phyloP scores from a whole-genome alignment of 2,329 filamentous ascomycete species.

The Waltergamsia citrina region DNA sequence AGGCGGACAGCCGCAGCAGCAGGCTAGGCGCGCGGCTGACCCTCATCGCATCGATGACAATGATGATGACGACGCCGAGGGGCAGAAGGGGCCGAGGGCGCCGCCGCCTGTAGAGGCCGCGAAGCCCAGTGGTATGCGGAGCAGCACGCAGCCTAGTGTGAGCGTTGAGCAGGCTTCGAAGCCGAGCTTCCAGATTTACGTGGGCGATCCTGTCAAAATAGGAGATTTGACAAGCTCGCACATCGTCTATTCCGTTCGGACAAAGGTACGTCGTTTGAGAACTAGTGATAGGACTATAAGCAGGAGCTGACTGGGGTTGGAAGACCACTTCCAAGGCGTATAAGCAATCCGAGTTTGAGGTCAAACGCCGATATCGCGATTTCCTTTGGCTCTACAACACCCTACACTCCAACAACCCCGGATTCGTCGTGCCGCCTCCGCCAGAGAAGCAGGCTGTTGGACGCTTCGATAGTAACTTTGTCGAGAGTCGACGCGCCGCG shows the following conservation, averaged over 20 bases:
- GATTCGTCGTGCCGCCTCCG: slow-evolving; percentile 88
- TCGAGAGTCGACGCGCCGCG: slow-evolving; percentile 83
- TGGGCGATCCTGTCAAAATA: slow-evolving; percentile 96
- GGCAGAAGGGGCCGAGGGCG: slow-evolving; percentile 42
- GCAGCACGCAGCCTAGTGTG: slow-evolving; percentile 62
- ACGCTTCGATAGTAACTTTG: slow-evolving; percentile 92
- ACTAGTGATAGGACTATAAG: neutral
- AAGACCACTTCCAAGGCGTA: slow-evolving; percentile 95
- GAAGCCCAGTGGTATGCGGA: slow-evolving; percentile 38
- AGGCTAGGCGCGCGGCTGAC: slow-evolving; percentile 36
- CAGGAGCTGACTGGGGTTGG: slow-evolving; percentile 6
- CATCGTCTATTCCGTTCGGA: slow-evolving; percentile 93
- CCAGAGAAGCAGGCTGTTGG: slow-evolving; percentile 97
- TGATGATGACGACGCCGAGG: slow-evolving; percentile 59
- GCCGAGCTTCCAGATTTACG: slow-evolving; percentile 80
- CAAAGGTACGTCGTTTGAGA: slow-evolving; percentile 54
- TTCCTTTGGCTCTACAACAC: slow-evolving; percentile 97
- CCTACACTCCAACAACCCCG: slow-evolving; percentile 87
- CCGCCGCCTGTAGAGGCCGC: slow-evolving; percentile 57
- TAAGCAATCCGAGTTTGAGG: slow-evolving; percentile 82
- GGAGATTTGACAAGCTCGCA: slow-evolving; percentile 94
- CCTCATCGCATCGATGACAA: slow-evolving; percentile 67
- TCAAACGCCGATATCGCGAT: slow-evolving; percentile 89
- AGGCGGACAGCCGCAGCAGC: slow-evolving; percentile 27
- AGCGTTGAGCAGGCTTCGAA: slow-evolving; percentile 90